Evolutionary conservation across 2,329 filamentous ascomycete genomes (phyloP), one percentile per base, ranked within the genome.

Genomic region (Sporothrix phasma): DNA sequence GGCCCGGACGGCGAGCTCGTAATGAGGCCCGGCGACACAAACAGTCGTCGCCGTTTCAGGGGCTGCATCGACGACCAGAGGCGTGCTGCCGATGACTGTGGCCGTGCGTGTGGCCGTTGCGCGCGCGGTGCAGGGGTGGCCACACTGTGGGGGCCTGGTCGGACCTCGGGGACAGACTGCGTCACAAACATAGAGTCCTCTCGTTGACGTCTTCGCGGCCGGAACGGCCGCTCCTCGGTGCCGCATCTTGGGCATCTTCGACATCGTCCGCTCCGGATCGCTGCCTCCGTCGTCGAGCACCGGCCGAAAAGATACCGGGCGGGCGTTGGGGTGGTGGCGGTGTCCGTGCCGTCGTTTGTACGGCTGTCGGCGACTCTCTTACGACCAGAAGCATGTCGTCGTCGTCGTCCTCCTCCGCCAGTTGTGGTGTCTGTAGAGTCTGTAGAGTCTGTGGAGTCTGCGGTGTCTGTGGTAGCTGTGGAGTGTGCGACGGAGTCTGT

Each of bases 191-290:
- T 29, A 8, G 22, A 11, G 3, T 24, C 13, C 11, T 54, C 64
- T 11, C 46, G 2, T 45, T 41, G 1, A 51, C 63, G 5, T 53
- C 61, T 4, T 51, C 37, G 11, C 34, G 39, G 19, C 43, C 10
- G 4, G n/a, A 8, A 1, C 24, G 4, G 5, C n/a, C n/a, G 29
- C 26, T 29, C 6, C 10, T 61, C 13, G 10, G 15, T 7, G 15
- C 46, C 2, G 46, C 65, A 6, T 67, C 65, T 37, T 67, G n/a
- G n/a, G n/a, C n/a, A n/a, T n/a, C 67, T 61, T 66, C 66, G 15
- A 65, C 67, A 4, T 68, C 66, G 3, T 31, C n/a, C n/a, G 26
- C 10, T 13, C n/a, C 56, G 10, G 15, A 19, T 1, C 22, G 41
- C 7, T 31, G 19, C 5, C 24, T 54, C 17, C 58, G 56, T 26